phyloP scores from a whole-genome alignment of 805 yeast genomes.

The Pichia cabralensis region DNA sequence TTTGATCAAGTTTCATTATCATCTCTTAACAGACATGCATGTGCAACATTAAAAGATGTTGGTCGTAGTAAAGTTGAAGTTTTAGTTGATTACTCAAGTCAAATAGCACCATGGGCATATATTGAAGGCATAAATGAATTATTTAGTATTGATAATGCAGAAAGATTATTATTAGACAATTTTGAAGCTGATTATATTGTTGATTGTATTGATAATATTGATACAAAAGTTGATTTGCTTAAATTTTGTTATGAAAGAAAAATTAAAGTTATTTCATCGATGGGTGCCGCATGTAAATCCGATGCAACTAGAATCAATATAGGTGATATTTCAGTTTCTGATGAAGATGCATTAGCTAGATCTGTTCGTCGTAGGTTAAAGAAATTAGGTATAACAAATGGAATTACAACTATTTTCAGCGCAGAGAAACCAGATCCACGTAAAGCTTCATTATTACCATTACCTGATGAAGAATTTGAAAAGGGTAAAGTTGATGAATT shows the following conservation, averaged over 20 bases:
- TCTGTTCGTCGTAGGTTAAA: slow-evolving; percentile 78
- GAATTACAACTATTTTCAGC: slow-evolving; percentile 82
- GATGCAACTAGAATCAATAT: slow-evolving; percentile 89
- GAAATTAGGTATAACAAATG: slow-evolving; percentile 61
- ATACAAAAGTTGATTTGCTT: slow-evolving; percentile 88
- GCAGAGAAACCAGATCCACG: slow-evolving; percentile 96
- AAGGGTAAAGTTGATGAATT: slow-evolving; percentile 82
- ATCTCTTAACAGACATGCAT: slow-evolving; percentile 88
- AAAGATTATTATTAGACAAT: slow-evolving; percentile 39
- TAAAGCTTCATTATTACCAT: slow-evolving; percentile 79
- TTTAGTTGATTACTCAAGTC: slow-evolving; percentile 51
- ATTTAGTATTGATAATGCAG: slow-evolving; percentile 63
- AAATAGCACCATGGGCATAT: slow-evolving; percentile 90
- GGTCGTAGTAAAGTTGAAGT: slow-evolving; percentile 87
- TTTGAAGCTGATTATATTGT: slow-evolving; percentile 69
- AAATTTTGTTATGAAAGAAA: slow-evolving; percentile 54
- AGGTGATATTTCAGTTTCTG: slow-evolving; percentile 81
- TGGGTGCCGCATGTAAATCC: slow-evolving; percentile 96
- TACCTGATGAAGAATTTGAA: slow-evolving; percentile 70
- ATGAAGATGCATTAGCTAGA: slow-evolving; percentile 89
- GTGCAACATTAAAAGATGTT: slow-evolving; percentile 84
- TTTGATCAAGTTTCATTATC: slow-evolving; percentile 94
- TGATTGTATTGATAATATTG: slow-evolving; percentile 95
- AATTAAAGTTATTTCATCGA: slow-evolving; percentile 73
- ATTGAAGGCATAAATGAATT: slow-evolving; percentile 70